Evolutionary conservation across 2,329 filamentous ascomycete species (phyloP).

Genomic region (Phaeosphaeria sp.): DNA sequence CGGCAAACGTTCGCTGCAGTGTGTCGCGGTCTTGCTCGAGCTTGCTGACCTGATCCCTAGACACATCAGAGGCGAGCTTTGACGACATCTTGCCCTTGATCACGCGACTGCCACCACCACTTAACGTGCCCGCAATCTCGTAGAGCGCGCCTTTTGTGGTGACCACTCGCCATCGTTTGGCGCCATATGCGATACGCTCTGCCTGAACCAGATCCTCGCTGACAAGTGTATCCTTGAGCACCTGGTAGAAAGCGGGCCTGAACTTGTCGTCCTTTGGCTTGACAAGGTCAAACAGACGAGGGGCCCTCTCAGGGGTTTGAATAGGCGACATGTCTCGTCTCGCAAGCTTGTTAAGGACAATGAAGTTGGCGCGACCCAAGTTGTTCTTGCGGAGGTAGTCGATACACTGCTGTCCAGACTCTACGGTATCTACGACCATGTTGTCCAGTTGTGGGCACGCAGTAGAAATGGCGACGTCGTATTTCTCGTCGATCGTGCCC

Average conservation of each 20-base stretch:
- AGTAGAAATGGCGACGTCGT: slow-evolving; percentile 97
- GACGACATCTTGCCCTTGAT: slow-evolving; percentile 96
- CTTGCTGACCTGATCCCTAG: slow-evolving; percentile 86
- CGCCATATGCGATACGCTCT: slow-evolving; percentile 94
- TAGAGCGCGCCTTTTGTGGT: slow-evolving; percentile 95
- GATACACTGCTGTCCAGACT: slow-evolving; percentile 96
- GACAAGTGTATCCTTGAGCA: slow-evolving; percentile 93
- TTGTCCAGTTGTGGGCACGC: slow-evolving; percentile 92
- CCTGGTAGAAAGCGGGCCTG: slow-evolving; percentile 90
- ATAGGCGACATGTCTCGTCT: slow-evolving; percentile 79
- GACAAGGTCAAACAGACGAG: slow-evolving; percentile 90
- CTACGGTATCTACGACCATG: slow-evolving; percentile 95
- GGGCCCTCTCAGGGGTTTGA: slow-evolving; percentile 88
- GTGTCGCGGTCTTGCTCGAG: slow-evolving; percentile 86
- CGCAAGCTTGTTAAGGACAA: slow-evolving; percentile 87
- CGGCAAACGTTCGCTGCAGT: slow-evolving; percentile 80
- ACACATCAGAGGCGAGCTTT: slow-evolving; percentile 85
- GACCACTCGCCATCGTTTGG: slow-evolving; percentile 92
- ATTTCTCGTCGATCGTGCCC: slow-evolving; percentile 89
- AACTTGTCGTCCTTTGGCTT: slow-evolving; percentile 88
- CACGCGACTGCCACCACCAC: slow-evolving; percentile 88
- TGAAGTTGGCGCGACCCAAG: slow-evolving; percentile 94
- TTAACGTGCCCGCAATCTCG: slow-evolving; percentile 98
- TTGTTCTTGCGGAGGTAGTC: slow-evolving; percentile 98
- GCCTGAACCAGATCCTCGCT: slow-evolving; percentile 93